Evolutionary conservation across 1,139 yeast genomes (phyloP), one percentile per base, ranked within the genome.

Genomic region (Yamadazyma epiphylla): DNA sequence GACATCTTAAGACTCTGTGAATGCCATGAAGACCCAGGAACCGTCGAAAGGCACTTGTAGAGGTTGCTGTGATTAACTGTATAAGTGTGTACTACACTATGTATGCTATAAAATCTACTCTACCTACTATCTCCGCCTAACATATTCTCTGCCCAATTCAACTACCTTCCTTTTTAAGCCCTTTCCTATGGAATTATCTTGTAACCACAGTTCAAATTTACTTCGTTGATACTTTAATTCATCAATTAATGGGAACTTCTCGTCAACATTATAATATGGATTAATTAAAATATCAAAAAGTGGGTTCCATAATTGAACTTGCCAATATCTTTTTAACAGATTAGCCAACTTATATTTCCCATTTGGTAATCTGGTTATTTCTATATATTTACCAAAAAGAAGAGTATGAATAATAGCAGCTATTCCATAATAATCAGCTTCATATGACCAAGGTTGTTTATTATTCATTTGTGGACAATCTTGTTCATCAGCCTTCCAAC

Each of bases 361-460:
- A 24, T 46, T 47, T 4, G 36, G 30, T 19, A 37, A 25, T 20
- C 48, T 41, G 8, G 49, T 51, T 0, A 76, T 62, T 31, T 73
- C 74, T 19, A 88, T 78, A 36, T 72, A 70, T 22, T 66, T 64
- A 0, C 91, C 89, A 58, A 77, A 84, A 24, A 89, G 61, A 62
- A 89, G 55, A 0, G 81, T 70, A 48, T 88, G 94, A 2, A 86
- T 60, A 0, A 84, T 74, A 20, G 81, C 74, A 0, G 96, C 96
- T 16, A 86, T 43, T 0, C 96, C 96, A 50, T 74, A 84, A 51
- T 87, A 87, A 55, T 89, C 97, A 3, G 84, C 80, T 47, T 88
- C 89, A 48, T 71, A 86, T 3, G 77, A 72, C 95, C 95, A 89
- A 0, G 83, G 70, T 29, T 64, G 49, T 3, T 73, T 65, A 3